Conservation (phyloP, 1,139 yeast species). For the Arxiozyma telluris region DNA sequence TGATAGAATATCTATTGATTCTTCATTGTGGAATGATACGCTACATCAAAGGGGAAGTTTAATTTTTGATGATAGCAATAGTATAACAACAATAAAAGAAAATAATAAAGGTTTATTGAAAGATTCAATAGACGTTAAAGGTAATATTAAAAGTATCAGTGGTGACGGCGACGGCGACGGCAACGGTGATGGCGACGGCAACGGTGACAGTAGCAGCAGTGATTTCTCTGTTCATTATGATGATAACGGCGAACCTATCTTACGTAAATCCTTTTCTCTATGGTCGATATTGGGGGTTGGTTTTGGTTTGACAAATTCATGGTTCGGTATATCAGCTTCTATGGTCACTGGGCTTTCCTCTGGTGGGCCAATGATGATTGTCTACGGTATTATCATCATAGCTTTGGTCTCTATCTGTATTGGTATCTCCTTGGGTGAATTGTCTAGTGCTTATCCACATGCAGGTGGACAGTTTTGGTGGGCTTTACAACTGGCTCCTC, state of each 20-base stretch:
- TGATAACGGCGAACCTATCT: constrained; percentile 20
- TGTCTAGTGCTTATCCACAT: constrained; percentile 51
- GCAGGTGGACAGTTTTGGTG: constrained; percentile 63
- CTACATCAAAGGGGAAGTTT: neutral
- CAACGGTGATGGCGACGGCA: neutral
- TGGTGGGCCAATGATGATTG: constrained; percentile 61
- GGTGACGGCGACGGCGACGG: neutral
- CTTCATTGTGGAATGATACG: neutral
- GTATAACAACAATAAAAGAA: neutral
- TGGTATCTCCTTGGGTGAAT: constrained; percentile 46
- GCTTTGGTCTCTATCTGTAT: constrained; percentile 44
- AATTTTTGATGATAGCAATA: neutral
- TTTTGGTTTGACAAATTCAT: constrained; percentile 59
- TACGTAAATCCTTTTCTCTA: constrained; percentile 35
- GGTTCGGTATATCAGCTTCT: constrained; percentile 63
- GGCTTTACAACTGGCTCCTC: constrained; percentile 50
- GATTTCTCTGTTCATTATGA: neutral
- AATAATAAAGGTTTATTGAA: neutral
- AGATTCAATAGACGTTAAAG: neutral
- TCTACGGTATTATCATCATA: constrained; percentile 58
- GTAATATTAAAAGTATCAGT: neutral
- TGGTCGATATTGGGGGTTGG: constrained; percentile 55
- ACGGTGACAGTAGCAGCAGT: neutral
- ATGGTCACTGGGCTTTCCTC: constrained; percentile 54
- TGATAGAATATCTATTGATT: constrained; percentile 1